These are phyloP conservation scores for Penicillium sp. DNA, from an alignment of 2,329 filamentous ascomycete genomes.

Conservation along the genomic window DNA sequence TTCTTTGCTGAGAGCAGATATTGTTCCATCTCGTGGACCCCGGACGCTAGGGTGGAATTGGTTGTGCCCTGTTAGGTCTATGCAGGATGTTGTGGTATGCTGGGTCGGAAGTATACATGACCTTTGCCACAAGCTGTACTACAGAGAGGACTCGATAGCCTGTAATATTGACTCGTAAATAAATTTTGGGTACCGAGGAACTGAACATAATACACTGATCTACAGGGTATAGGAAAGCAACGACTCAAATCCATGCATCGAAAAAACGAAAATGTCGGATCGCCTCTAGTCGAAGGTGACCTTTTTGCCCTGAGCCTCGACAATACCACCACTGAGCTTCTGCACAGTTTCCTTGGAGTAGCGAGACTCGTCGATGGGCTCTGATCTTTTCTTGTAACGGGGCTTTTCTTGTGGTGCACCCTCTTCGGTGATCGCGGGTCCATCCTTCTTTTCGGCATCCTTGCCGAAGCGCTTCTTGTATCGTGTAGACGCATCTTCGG, in stretches of 20 bases:
- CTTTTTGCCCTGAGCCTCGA: slow-evolving; percentile 77
- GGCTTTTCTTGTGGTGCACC: slow-evolving; percentile 27
- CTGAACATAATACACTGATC: background rate
- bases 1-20: too few species aligned
- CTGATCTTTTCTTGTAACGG: slow-evolving; percentile 27
- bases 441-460: slow-evolving; percentile 52
- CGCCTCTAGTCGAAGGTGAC: slow-evolving; percentile 68
- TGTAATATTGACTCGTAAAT: background rate
- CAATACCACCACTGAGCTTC: slow-evolving; percentile 75
- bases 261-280: background rate
- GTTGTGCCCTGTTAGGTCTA: background rate
- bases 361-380: slow-evolving; percentile 44
- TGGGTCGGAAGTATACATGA: slow-evolving; percentile 5
- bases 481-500: slow-evolving; percentile 82
- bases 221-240: background rate
- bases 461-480: slow-evolving; percentile 96
- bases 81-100: slow-evolving; percentile 6
- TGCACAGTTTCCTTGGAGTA: slow-evolving; percentile 55
- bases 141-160: slow-evolving; percentile 1
- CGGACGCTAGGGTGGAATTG: background rate
- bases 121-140: slow-evolving; percentile 3
- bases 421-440: slow-evolving; percentile 21
- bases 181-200: background rate
- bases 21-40: too few species aligned
- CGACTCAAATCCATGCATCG: background rate